These are phyloP conservation scores for Trypethelium eluteriae DNA, from an alignment of 495 filamentous ascomycete species.

Conservation along the genomic window DNA sequence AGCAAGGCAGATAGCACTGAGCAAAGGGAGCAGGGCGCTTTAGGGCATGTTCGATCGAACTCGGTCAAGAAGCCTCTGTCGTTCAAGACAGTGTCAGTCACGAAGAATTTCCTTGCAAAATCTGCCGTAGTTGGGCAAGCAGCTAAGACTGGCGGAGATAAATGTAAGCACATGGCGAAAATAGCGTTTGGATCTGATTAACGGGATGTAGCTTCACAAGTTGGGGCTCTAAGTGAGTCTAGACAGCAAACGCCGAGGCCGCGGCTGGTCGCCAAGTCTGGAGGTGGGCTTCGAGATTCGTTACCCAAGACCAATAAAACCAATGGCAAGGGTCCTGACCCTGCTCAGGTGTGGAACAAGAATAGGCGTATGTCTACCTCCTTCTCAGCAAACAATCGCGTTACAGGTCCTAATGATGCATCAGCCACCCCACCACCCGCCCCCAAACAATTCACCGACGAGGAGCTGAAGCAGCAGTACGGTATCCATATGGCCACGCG, in stretches of 20 bases:
- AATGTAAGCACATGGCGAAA: slow-evolving; percentile 19
- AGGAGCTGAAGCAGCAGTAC: slow-evolving; percentile 90
- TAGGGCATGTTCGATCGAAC: slow-evolving; percentile 56
- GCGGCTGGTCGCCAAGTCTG: slow-evolving; percentile 60
- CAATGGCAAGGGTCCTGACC: slow-evolving; percentile 54
- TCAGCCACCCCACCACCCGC: slow-evolving; percentile 69
- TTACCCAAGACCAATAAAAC: slow-evolving; percentile 42
- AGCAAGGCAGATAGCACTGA: slow-evolving; percentile 37
- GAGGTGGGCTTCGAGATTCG: slow-evolving; percentile 48
- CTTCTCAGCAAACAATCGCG: slow-evolving; percentile 7
- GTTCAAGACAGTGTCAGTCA: slow-evolving; percentile 93
- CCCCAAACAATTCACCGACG: slow-evolving; percentile 89
- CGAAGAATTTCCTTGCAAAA: slow-evolving; percentile 75
- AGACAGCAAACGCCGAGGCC: slow-evolving; percentile 46
- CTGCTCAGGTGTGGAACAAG: slow-evolving; percentile 88
- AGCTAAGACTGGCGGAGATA: slow-evolving; percentile 30
- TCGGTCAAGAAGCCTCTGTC: slow-evolving; percentile 76
- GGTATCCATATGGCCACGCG: slow-evolving; percentile 94
- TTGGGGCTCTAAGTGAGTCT: slow-evolving; percentile 24
- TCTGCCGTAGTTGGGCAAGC: slow-evolving; percentile 34
- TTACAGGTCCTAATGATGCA: slow-evolving; percentile 20
- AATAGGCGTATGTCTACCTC: slow-evolving; percentile 68
- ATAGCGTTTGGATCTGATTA: background rate
- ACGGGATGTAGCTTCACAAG: background rate
- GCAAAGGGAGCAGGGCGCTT: slow-evolving; percentile 46